phyloP scores from a whole-genome alignment of 1,284 basidiomycete genomes.

The Lentinus polychrous region DNA sequence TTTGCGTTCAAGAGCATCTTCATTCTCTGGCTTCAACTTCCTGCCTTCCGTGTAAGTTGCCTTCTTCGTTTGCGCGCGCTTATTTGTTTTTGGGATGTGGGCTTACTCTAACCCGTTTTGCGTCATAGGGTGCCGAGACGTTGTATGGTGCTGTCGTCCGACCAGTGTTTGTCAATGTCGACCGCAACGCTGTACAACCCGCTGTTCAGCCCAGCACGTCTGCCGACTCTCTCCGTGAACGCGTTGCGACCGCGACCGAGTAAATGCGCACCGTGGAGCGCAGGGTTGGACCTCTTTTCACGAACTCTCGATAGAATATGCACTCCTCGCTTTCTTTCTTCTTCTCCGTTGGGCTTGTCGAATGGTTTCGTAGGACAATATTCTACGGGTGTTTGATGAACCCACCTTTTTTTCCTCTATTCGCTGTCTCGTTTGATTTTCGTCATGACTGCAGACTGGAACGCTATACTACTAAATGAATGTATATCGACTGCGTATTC shows the following conservation, averaged over 20 bases:
- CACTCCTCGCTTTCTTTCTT: background rate
- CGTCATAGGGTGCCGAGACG: constrained; percentile 24
- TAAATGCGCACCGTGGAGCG: constrained; percentile 11
- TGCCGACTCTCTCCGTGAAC: constrained; percentile 38
- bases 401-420: background rate
- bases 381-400: background rate
- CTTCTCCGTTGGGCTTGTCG: background rate
- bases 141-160: constrained; percentile 24
- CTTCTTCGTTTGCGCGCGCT: constrained; percentile 9
- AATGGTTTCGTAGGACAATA: background rate
- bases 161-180: constrained; percentile 23
- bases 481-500: constrained; percentile 3
- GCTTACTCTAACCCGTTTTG: background rate
- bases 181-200: constrained; percentile 15
- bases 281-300: no score
- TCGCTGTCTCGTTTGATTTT: background rate
- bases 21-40: constrained; percentile 83
- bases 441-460: background rate
- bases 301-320: constrained; percentile 1
- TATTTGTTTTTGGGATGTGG: no score
- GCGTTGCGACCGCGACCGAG: constrained; percentile 34
- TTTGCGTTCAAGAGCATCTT: constrained; percentile 86
- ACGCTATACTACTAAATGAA: constrained; percentile 1
- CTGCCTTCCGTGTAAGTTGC: constrained; percentile 66
- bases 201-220: constrained; percentile 20